Base-by-base conservation (phyloP, 441 rosid species). In the Manihot esculenta region DNA sequence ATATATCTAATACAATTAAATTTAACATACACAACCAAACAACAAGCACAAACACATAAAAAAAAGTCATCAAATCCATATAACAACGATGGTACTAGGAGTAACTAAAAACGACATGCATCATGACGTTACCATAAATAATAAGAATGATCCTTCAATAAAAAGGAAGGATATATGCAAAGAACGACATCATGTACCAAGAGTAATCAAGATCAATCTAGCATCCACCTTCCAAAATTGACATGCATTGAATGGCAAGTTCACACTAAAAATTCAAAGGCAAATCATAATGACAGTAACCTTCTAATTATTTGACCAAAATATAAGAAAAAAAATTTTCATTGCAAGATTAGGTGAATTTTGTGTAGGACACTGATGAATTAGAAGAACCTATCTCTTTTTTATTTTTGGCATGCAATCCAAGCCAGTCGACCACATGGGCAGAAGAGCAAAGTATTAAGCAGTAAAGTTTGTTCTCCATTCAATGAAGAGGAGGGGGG, bases 371-470 rank as follows among this genome's bases (percentile, higher is more conserved):
- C 24, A 48, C 30, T 30, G 38, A n/a, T 18, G 1, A 33, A 38
- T 27, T 23, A 5, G 7, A 67, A 14, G 38, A 35, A 35, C 18
- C 38, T 7, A 41, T 53, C 44, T 38, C 21, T 38, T 49, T 27
- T 54, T 23, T 7, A 21, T 21, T 14, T 3, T 44, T 41, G 10
- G 23, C 74, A 50, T 35, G 50, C 60, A 35, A 48, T 30, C 69
- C 53, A 7, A 33, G 50, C 24, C 24, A 1, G 18, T 61, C 42
- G 5, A 38, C 42, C 42, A 38, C 26, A 48, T 44, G 45, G 45
- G 73, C 69, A 63, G 33, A 69, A 20, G 41, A 58, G 45, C 8
- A 55, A 15, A 23, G 38, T 18, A 30, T 20, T 35, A 45, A 30
- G 56, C 44, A 30, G 42, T 15, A 47, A 11, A 61, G 24, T 38